These are phyloP conservation scores for Cucurbita maxima DNA, from an alignment of 306 rosid genomes.

Conservation along the genomic window DNA sequence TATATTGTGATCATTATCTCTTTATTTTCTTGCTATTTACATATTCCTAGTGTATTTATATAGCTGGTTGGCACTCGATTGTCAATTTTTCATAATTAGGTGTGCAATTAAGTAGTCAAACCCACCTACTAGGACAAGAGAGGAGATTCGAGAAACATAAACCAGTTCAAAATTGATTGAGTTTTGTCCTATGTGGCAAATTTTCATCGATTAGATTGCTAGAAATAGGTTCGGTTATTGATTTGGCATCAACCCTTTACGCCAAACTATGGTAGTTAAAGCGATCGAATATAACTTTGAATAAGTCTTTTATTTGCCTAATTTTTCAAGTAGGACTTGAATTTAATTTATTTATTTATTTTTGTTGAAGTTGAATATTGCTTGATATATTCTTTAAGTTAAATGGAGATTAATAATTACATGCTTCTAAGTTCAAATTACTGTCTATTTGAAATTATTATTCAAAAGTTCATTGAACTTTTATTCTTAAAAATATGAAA, in stretches of 20 bases:
- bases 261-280: not conserved
- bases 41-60: not conserved
- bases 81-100: not conserved
- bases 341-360: not conserved
- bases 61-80: not conserved
- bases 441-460: not conserved
- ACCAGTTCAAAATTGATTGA: not conserved
- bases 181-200: not conserved
- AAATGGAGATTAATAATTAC: not conserved
- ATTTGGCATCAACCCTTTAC: not conserved
- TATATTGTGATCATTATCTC: not conserved
- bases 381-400: too few relatives aligned
- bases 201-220: not conserved
- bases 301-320: not conserved
- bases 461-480: not conserved
- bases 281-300: not conserved
- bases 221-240: not conserved
- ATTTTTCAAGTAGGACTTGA: not conserved
- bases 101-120: not conserved
- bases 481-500: not conserved
- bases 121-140: not conserved
- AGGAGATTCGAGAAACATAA: not conserved
- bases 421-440: not conserved
- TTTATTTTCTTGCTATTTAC: not conserved
- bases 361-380: not conserved